Evolutionary conservation across 306 rosid species (phyloP).

Genomic region (Cucurbita ficifolia): DNA sequence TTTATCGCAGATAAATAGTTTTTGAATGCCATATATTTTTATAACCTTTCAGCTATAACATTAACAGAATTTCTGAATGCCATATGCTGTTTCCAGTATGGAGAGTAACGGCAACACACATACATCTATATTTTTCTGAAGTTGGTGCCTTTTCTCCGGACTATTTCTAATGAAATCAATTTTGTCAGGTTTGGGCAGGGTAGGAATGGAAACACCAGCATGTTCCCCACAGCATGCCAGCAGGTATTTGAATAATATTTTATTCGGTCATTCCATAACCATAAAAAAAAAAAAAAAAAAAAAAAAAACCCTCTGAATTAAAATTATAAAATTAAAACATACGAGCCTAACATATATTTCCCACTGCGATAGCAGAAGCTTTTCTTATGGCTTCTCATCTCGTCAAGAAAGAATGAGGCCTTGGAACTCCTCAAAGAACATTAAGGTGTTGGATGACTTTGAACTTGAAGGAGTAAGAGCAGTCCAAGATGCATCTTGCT

Average conservation of each 20-base stretch:
- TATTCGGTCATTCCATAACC: background rate
- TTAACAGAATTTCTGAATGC: background rate
- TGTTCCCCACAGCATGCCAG: constrained; percentile 57
- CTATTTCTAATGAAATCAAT: background rate
- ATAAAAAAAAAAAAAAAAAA: no score
- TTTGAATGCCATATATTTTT: background rate
- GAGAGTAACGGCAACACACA: background rate
- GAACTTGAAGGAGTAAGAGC: constrained; percentile 50
- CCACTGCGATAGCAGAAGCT: constrained; percentile 15
- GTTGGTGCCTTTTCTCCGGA: background rate
- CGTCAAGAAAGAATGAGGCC: constrained; percentile 24
- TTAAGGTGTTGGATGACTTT: constrained; percentile 36
- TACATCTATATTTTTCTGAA: background rate
- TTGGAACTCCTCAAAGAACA: constrained; percentile 22
- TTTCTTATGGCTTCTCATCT: constrained; percentile 27
- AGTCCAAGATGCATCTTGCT: constrained; percentile 7
- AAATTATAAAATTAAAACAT: background rate
- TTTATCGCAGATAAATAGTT: background rate
- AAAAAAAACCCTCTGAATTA: background rate
- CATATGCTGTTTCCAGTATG: background rate
- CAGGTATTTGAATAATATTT: constrained; percentile 24
- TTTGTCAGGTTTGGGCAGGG: constrained; percentile 67
- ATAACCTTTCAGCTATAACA: background rate
- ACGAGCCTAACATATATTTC: background rate
- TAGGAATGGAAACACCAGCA: constrained; percentile 63